These are phyloP conservation scores for Entonaema liquescens DNA, from an alignment of 495 filamentous ascomycete genomes.

Conservation along the genomic window DNA sequence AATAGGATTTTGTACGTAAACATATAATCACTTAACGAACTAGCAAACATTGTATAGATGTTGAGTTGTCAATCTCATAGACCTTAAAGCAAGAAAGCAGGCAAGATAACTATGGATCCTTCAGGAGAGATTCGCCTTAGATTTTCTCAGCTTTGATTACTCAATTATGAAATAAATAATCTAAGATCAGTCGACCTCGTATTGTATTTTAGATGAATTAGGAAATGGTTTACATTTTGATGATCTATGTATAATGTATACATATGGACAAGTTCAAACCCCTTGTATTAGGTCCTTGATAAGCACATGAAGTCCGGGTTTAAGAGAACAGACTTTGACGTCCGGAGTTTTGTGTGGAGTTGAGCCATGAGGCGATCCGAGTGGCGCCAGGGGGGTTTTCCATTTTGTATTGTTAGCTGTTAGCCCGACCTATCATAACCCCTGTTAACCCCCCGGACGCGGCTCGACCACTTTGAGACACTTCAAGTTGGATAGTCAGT, in stretches of 20 bases:
- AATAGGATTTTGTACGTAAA: background rate
- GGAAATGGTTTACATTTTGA: background rate
- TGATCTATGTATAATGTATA: background rate
- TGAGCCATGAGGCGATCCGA: slow-evolving; percentile 29
- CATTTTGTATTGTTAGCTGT: slow-evolving; percentile 5
- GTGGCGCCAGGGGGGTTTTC: slow-evolving; percentile 27
- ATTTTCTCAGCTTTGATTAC: background rate
- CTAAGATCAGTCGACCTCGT: background rate
- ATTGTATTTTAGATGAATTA: background rate
- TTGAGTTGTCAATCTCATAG: background rate
- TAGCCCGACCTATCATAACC: slow-evolving; percentile 22
- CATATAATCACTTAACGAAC: background rate
- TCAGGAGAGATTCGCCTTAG: background rate
- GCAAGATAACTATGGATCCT: background rate
- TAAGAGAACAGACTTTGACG: background rate
- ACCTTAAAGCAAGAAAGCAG: background rate
- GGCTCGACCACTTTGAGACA: slow-evolving; percentile 44
- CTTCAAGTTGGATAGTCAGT: slow-evolving; percentile 43
- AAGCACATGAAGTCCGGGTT: slow-evolving; percentile 19
- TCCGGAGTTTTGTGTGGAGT: slow-evolving; percentile 18
- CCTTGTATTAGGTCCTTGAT: slow-evolving; percentile 4
- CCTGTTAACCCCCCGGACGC: slow-evolving; percentile 33
- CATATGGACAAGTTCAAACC: background rate
- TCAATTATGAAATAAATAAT: background rate
- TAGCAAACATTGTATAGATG: background rate